Conservation (phyloP, 495 filamentous ascomycete species). For the Emericellopsis terricola region DNA sequence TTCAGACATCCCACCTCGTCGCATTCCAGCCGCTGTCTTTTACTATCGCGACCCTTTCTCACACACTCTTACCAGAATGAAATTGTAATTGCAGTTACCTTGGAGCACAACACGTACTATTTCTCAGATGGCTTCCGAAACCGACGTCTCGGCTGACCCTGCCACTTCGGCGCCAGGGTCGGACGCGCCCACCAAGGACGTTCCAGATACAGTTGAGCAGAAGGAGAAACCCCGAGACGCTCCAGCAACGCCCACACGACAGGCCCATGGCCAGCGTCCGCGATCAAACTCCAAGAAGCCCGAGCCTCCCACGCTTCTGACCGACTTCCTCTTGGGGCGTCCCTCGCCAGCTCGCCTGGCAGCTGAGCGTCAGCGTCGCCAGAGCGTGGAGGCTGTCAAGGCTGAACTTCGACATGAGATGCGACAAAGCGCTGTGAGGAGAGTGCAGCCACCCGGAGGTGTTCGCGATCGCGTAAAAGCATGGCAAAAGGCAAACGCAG, state of each 20-base stretch:
- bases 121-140: no score
- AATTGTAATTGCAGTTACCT: no score
- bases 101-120: no score
- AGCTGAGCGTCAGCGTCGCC: constrained; percentile 23
- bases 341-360: constrained; percentile 25
- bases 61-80: no score
- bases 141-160: no score
- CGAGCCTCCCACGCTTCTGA: constrained; percentile 27
- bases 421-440: constrained; percentile 24
- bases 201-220: constrained; percentile 1
- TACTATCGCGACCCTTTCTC: no score
- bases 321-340: constrained; percentile 34
- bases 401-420: constrained; percentile 28
- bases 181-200: neutral
- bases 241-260: constrained; percentile 24
- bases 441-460: constrained; percentile 26
- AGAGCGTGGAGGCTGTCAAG: constrained; percentile 24
- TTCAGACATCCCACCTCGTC: no score
- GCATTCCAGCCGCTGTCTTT: no score
- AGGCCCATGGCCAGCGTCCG: constrained; percentile 7
- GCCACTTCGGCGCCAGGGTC: no score
- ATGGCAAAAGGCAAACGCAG: constrained; percentile 57
- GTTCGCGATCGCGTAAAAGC: constrained; percentile 52
- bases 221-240: constrained; percentile 4
- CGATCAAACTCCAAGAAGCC: constrained; percentile 13